Percentiles rank a stretch among this genome's conserved stretches.
Evolutionary conservation across 1,139 yeast species (phyloP).

Genomic region (Kodamaea plutei): DNA sequence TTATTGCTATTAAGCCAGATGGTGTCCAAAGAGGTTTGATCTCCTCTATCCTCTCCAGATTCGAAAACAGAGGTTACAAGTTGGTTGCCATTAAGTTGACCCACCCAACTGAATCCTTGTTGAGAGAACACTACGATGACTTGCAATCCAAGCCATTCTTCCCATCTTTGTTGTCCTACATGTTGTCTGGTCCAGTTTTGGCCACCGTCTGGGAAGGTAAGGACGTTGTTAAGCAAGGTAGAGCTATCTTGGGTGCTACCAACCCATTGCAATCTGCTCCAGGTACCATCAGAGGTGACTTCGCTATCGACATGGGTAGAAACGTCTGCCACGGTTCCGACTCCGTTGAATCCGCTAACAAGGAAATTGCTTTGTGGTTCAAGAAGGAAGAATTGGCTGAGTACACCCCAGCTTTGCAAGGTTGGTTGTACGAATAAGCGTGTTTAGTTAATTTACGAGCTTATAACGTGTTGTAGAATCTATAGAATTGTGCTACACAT

Average conservation of each 20-base stretch:
- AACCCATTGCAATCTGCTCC: constrained; percentile 97
- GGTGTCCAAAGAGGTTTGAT: constrained; percentile 99
- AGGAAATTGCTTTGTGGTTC: constrained; percentile 98
- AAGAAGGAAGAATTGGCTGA: constrained; percentile 93
- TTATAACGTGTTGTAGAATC: too few relatives aligned
- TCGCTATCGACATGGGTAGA: constrained; percentile 96
- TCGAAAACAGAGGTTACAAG: constrained; percentile 96
- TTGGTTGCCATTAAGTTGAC: constrained; percentile 93
- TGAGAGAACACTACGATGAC: constrained; percentile 94
- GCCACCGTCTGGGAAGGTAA: constrained; percentile 99
- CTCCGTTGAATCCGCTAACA: constrained; percentile 95
- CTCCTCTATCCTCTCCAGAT: constrained; percentile 85
- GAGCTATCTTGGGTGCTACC: constrained; percentile 97
- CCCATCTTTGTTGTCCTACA: constrained; percentile 92
- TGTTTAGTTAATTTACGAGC: too few relatives aligned
- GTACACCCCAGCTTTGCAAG: constrained; percentile 79
- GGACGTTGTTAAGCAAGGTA: constrained; percentile 98
- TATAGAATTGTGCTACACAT: too few relatives aligned
- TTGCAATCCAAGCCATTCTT: constrained; percentile 95
- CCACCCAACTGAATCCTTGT: constrained; percentile 79
- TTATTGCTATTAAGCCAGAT: constrained; percentile 99
- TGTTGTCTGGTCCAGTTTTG: constrained; percentile 97
- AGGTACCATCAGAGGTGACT: constrained; percentile 99
- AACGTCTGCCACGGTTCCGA: constrained; percentile 99
- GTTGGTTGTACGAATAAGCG: constrained; percentile 89